phyloP scores from a whole-genome alignment of 2,329 filamentous ascomycete genomes.

The Claviceps sp. region DNA sequence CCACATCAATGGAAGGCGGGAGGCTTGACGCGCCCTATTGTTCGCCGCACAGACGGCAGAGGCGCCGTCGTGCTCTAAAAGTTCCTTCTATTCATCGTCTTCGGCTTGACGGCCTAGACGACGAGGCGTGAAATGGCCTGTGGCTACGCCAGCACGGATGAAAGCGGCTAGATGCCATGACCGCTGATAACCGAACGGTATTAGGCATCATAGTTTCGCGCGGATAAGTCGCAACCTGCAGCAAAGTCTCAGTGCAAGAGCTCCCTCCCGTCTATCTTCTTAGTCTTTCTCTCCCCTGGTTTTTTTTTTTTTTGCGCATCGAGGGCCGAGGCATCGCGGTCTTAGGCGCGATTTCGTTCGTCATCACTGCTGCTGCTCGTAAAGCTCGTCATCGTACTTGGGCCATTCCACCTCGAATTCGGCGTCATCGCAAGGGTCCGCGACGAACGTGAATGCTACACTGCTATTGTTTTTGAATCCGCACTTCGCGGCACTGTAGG shows the following conservation, averaged over 20 bases:
- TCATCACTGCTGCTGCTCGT: slow-evolving; percentile 10
- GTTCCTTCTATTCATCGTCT: neutral
- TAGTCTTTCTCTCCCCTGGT: neutral
- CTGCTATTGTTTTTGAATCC: slow-evolving; percentile 33
- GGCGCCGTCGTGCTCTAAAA: neutral
- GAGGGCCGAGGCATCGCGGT: too few species aligned
- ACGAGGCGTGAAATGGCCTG: neutral
- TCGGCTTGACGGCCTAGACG: neutral
- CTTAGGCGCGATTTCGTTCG: neutral
- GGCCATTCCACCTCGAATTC: slow-evolving; percentile 35
- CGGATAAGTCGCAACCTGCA: neutral
- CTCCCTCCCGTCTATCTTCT: neutral
- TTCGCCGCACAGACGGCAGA: neutral
- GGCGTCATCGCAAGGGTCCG: slow-evolving; percentile 26
- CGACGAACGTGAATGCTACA: slow-evolving; percentile 35
- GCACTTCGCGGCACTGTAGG: slow-evolving; percentile 26
- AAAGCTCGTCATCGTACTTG: slow-evolving; percentile 26
- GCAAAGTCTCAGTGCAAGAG: neutral
- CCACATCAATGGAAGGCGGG: neutral
- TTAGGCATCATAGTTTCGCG: neutral
- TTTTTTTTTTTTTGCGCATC: too few species aligned
- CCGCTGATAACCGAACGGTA: neutral
- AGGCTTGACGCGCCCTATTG: neutral
- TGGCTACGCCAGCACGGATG: neutral
- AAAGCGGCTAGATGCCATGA: neutral